phyloP scores from a whole-genome alignment of 345 rosid genomes.

The Geranium rotundifolium region DNA sequence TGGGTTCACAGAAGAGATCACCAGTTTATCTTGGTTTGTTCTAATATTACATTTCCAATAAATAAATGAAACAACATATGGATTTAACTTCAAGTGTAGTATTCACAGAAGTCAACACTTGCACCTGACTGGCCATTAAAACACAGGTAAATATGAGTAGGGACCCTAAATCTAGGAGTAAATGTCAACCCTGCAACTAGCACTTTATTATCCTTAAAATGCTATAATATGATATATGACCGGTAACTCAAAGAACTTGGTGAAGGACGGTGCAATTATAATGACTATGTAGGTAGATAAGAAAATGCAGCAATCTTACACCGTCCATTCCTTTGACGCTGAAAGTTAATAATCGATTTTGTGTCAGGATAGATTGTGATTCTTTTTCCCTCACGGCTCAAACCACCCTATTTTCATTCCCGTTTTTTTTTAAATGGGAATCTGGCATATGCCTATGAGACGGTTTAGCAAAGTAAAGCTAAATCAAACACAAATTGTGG shows the following conservation, averaged over 20 bases:
- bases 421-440: no score
- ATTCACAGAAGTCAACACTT: background rate
- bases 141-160: background rate
- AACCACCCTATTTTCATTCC: no score
- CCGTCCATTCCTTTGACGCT: no score
- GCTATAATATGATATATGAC: no score
- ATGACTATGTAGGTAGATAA: no score
- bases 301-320: no score
- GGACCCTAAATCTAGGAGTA: background rate
- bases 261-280: background rate
- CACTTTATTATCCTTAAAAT: background rate
- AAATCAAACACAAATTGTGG: background rate
- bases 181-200: background rate
- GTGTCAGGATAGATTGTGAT: no score
- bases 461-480: background rate
- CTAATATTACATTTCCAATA: no score
- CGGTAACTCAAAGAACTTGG: background rate
- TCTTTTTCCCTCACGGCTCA: no score
- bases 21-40: background rate
- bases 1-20: background rate
- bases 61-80: background rate
- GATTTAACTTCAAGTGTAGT: background rate
- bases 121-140: background rate
- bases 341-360: no score
- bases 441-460: no score